Evolutionary conservation across 495 filamentous ascomycete genomes (phyloP), one percentile per base, ranked within the genome.

Genomic region (Penicillium arizonense): DNA sequence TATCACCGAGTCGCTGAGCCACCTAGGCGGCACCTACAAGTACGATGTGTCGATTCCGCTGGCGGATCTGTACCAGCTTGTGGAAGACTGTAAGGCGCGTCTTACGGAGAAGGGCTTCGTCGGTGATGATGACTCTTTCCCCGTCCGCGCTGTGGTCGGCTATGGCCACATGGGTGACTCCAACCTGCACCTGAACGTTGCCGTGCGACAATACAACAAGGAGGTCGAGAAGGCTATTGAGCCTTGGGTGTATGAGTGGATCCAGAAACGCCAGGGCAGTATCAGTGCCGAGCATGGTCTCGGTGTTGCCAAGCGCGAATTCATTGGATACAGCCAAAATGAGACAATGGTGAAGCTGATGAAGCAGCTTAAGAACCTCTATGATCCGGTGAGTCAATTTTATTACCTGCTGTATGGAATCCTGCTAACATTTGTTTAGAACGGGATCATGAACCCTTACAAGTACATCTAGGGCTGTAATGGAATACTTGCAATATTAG

Each of bases 151-250:
- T 38, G 92, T 96, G 16, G 85, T 95, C n/a, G 94, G 94, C 3
- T 98, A 95, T 63, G 94, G 94, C 10, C 94, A 98, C 70, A 96
- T 98, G 89, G 94, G 94, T 28, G 94, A 98, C 67, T 84, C 87
- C 4, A 98, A 98, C 68, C 68, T 98, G 56, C 94, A 98, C 71
- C 74, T 98, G 50, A 98, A 98, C 69, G 78, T 98, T 14, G 74
- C 88, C 1, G 87, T 87, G 21, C 74, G 93, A 51, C 72, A 85
- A 50, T 97, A 90, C 68, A 88, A 91, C 70, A 91, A 90, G 73
- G 76, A 85, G 46, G 91, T 97, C 20, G 94, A 98, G 77, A 82
- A 91, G 72, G 82, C 76, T 38, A 80, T 98, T 21, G 94, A 98
- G 74, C 94, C 94, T 3, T 98, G 87, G 74, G 87, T 98, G 26